phyloP scores from a whole-genome alignment of 768 basidiomycete genomes.

The Panus rudis region DNA sequence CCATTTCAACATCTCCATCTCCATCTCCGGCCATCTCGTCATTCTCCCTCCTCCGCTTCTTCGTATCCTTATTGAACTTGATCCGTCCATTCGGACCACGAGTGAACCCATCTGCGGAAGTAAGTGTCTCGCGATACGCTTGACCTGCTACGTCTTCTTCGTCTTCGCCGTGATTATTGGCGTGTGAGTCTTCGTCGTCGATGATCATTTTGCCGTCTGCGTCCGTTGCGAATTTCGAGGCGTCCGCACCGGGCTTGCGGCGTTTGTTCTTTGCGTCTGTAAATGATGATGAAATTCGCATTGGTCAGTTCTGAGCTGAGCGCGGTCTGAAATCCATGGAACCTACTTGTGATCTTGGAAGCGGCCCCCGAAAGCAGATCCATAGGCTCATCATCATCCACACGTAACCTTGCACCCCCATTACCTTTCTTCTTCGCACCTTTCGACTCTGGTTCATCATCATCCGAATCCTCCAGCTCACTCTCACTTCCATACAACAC shows the following conservation, averaged over 20 bases:
- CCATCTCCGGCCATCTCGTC: too few relatives aligned
- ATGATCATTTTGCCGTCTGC: conserved; percentile 79
- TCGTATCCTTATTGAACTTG: conserved; percentile 97
- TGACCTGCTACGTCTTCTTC: conserved; percentile 54
- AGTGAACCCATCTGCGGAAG: conserved; percentile 85
- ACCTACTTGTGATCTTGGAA: conserved; percentile 63
- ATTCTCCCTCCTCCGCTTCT: conserved; percentile 72
- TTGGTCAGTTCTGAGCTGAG: too few relatives aligned
- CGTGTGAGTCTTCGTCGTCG: conserved; percentile 45
- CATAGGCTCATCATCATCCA: conserved; percentile 92
- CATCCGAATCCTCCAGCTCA: conserved; percentile 71
- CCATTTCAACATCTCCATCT: conserved; percentile 71
- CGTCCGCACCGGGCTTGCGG: conserved; percentile 83
- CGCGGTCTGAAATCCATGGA: background rate
- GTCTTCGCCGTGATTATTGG: conserved; percentile 40
- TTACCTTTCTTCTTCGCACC: conserved; percentile 30
- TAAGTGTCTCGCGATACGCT: conserved; percentile 79
- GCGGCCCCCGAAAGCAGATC: conserved; percentile 83
- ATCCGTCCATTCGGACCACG: conserved; percentile 78
- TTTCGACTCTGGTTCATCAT: too few relatives aligned
- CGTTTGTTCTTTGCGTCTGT: conserved; percentile 42
- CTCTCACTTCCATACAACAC: conserved; percentile 96
- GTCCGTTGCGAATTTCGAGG: conserved; percentile 81
- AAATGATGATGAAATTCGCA: conserved; percentile 1
- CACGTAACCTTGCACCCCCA: conserved; percentile 59